These are phyloP conservation scores for Penicillium malachiteum DNA, from an alignment of 495 filamentous ascomycete genomes.

Conservation along the genomic window DNA sequence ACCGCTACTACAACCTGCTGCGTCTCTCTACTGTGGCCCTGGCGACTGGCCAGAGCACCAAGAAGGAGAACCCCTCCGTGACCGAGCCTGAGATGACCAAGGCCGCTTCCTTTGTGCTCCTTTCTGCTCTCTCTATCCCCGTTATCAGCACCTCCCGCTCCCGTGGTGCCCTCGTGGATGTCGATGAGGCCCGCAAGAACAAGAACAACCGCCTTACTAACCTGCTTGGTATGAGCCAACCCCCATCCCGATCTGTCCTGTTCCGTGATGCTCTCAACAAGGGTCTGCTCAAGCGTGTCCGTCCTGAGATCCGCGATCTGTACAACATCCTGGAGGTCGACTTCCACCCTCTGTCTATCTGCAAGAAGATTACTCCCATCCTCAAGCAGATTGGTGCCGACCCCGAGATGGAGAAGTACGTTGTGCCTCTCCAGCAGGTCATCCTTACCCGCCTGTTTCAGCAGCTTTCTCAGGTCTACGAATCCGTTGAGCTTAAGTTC, in stretches of 20 bases:
- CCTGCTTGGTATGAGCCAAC: constrained; percentile 84
- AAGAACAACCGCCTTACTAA: constrained; percentile 98
- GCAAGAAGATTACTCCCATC: constrained; percentile 98
- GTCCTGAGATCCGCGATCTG: constrained; percentile 89
- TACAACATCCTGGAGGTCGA: constrained; percentile 99
- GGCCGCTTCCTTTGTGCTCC: constrained; percentile 92
- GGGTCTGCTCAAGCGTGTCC: constrained; percentile 84
- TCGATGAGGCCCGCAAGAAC: constrained; percentile 96
- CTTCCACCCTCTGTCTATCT: constrained; percentile 98
- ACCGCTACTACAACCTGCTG: constrained; percentile 92
- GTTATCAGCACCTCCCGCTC: constrained; percentile 98
- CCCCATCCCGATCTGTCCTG: constrained; percentile 83
- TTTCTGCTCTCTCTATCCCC: constrained; percentile 92
- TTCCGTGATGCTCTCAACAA: constrained; percentile 97
- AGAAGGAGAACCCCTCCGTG: constrained; percentile 93
- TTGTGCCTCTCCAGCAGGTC: constrained; percentile 92
- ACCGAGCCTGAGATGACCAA: constrained; percentile 83
- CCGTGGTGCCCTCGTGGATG: constrained; percentile 90
- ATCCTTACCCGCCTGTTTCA: constrained; percentile 98
- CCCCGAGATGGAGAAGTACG: constrained; percentile 94
- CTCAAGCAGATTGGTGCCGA: constrained; percentile 91
- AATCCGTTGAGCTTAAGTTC: constrained; percentile 92
- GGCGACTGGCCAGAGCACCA: constrained; percentile 74
- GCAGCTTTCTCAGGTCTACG: constrained; percentile 98
- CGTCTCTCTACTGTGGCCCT: constrained; percentile 85